Conservation (phyloP, 352 stramenopile species). For the Globisporangium irregulare region DNA sequence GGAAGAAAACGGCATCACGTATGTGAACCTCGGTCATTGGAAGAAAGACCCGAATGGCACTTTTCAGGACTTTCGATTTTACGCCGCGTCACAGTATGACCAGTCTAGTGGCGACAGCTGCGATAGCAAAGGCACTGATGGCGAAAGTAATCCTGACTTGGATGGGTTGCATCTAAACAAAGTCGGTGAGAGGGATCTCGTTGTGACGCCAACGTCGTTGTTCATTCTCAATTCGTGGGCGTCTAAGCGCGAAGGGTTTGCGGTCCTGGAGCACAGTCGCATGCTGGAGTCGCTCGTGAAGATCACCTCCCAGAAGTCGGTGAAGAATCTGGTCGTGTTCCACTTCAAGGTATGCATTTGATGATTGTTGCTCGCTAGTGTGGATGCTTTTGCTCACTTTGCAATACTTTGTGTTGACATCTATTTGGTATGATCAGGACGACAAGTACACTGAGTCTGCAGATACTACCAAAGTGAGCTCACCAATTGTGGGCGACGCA, state of each 20-base stretch:
- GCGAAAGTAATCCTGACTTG: not conserved
- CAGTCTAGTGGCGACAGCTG: not conserved
- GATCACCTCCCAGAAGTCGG: constrained; percentile 50
- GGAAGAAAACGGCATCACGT: constrained; percentile 20
- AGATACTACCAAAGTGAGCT: not conserved
- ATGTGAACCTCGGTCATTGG: constrained; percentile 48
- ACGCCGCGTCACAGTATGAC: constrained; percentile 34
- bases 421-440: not conserved
- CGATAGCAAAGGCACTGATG: not conserved
- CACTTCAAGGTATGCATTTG: constrained; percentile 60
- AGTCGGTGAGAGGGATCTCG: constrained; percentile 63
- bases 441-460: constrained; percentile 10
- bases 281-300: constrained; percentile 49
- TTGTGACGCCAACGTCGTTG: constrained; percentile 53
- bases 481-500: not conserved
- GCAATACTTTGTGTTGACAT: not conserved
- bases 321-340: constrained; percentile 69
- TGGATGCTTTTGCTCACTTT: not conserved
- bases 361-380: not conserved
- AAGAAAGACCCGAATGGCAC: constrained; percentile 31
- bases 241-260: constrained; percentile 40
- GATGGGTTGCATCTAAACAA: constrained; percentile 17
- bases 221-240: constrained; percentile 45
- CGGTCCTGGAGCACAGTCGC: constrained; percentile 58
- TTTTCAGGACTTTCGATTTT: constrained; percentile 51